These are phyloP conservation scores for Stagonosporopsis cucurbitacearum DNA, from an alignment of 2,329 filamentous ascomycete species.

Conservation along the genomic window DNA sequence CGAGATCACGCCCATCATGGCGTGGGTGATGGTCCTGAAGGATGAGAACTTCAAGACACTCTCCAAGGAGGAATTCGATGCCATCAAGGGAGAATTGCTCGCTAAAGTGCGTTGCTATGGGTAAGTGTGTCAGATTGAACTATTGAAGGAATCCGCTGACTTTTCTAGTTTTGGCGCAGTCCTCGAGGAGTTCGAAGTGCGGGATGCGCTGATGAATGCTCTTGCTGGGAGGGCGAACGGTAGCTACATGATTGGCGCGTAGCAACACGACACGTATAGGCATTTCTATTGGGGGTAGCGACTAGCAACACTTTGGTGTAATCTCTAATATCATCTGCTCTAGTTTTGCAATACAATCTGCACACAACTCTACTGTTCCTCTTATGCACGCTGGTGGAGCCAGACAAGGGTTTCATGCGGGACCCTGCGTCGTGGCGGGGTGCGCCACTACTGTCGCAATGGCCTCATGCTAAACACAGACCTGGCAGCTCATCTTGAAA, in stretches of 20 bases:
- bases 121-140: constrained; percentile 59
- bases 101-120: constrained; percentile 92
- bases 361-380: constrained; percentile 19
- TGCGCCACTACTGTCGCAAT: constrained; percentile 20
- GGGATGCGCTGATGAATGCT: constrained; percentile 77
- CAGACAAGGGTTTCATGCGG: neutral
- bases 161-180: constrained; percentile 68
- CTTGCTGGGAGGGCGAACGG: constrained; percentile 62
- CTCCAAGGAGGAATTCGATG: constrained; percentile 70
- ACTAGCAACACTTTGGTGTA: constrained; percentile 19
- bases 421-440: constrained; percentile 18
- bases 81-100: constrained; percentile 74
- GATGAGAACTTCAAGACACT: constrained; percentile 66
- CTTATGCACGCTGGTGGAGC: constrained; percentile 14
- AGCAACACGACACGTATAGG: neutral
- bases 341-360: constrained; percentile 14
- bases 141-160: constrained; percentile 13
- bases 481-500: constrained; percentile 13
- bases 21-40: constrained; percentile 80
- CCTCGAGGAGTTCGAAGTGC: constrained; percentile 74
- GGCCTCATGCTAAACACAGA: constrained; percentile 17
- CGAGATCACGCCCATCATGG: constrained; percentile 95
- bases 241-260: constrained; percentile 3
- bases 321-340: constrained; percentile 31
- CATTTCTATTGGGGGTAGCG: neutral